phyloP scores from a whole-genome alignment of 1,284 basidiomycete species.

The Thelephora terrestris region DNA sequence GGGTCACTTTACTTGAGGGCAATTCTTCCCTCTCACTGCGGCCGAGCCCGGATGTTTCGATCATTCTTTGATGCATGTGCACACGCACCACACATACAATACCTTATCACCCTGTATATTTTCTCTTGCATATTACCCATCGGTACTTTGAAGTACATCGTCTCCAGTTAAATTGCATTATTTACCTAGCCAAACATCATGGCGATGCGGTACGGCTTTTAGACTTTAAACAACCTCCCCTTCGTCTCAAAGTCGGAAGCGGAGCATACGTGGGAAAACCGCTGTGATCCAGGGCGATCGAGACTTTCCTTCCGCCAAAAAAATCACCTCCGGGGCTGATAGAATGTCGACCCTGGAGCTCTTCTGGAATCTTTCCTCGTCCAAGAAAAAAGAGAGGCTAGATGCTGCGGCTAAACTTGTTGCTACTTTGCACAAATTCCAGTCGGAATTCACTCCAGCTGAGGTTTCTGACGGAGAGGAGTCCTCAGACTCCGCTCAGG shows the following conservation, averaged over 20 bases:
- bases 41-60: too few species aligned
- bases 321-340: background rate
- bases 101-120: background rate
- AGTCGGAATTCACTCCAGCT: constrained; percentile 43
- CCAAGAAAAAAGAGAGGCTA: constrained; percentile 69
- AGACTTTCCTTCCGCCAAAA: background rate
- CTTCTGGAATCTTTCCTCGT: constrained; percentile 91
- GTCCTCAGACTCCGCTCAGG: constrained; percentile 24
- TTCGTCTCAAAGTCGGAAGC: too few species aligned
- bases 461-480: constrained; percentile 29
- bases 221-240: too few species aligned
- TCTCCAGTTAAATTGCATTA: constrained; percentile 4
- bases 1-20: constrained; percentile 47
- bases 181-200: background rate
- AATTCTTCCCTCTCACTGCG: too few species aligned
- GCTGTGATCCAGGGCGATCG: background rate
- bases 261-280: too few species aligned
- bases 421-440: constrained; percentile 72
- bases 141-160: constrained; percentile 1
- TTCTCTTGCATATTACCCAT: constrained; percentile 2
- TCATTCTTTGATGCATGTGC: too few species aligned
- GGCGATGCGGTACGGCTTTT: background rate
- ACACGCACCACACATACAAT: background rate
- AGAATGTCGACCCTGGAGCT: constrained; percentile 77
- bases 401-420: constrained; percentile 84